Base-by-base conservation (phyloP, 1,284 basidiomycete species). In the Bjerkandera adusta region DNA sequence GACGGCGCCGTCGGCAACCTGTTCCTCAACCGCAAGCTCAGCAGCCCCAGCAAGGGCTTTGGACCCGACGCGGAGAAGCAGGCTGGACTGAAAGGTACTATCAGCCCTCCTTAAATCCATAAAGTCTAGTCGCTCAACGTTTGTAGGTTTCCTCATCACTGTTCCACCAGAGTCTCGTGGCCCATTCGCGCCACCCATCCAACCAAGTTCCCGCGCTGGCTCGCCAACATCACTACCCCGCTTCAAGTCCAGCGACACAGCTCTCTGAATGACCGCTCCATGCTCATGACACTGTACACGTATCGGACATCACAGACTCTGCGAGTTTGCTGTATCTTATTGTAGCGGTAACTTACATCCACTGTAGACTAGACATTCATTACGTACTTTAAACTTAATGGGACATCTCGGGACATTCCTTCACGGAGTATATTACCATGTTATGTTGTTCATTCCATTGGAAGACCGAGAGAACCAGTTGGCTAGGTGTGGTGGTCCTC, bases 51-150 rank as follows among this genome's bases (percentile, higher is more conserved):
- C 16, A 73, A 76, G 48, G 81, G 85, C 15, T 88, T 88, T 59
- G 84, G 84, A 20, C 72, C 77, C 45, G 80, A 83, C 59, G 88
- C 82, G n/a, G 86, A 91, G 69, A 89, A 87, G 68, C 74, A 75
- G 36, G 87, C 87, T 34, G 78, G 70, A 1, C 64, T 81, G 56
- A 76, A 70, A 56, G 83, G 83, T 75, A 45, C 37, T 68, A 62
- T 5, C 20, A 30, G 15, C 15, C 6, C 25, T 21, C 15, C 24
- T 33, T 12, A 6, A 45, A 16, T 41, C n/a, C 21, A 18, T 8
- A 11, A 7, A 16, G 42, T 18, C 22, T 36, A 21, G 11, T 36
- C 11, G 16, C 42, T 35, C 3, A 36, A 12, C 18, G 36, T 33
- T 38, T 41, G 53, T 22, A 68, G 67, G 67, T n/a, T 66, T 68